A percentile compares a stretch with the other conserved stretches of the same genome.
Conservation (phyloP, 129 eudicot species). For the Centrapalus pauciflorus region DNA sequence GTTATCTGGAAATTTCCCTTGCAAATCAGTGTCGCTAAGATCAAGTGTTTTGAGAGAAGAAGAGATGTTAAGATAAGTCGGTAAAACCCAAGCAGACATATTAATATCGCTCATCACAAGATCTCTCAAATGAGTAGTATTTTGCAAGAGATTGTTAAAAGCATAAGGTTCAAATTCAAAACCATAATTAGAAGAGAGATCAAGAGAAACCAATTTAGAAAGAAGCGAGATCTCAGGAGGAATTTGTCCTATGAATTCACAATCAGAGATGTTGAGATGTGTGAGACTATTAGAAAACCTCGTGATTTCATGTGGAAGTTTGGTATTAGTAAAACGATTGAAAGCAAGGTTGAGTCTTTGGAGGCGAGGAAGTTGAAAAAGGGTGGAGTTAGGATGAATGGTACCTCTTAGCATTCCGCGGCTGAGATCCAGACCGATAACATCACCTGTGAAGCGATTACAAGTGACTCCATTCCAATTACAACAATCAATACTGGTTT, state of each 20-base stretch:
- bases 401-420: neutral
- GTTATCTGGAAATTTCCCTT: conserved; percentile 13
- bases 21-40: neutral
- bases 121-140: neutral
- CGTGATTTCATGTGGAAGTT: conserved; percentile 5
- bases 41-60: neutral
- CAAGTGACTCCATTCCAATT: conserved; percentile 13
- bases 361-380: conserved; percentile 15
- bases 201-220: conserved; percentile 1
- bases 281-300: conserved; percentile 9
- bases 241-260: neutral
- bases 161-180: neutral
- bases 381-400: conserved; percentile 12
- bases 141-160: neutral
- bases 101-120: neutral
- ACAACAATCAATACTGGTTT: neutral
- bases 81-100: neutral
- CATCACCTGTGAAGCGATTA: neutral
- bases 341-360: conserved; percentile 7
- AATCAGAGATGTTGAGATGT: conserved; percentile 8
- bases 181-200: neutral
- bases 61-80: neutral
- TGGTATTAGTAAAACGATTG: neutral
- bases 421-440: conserved; percentile 16
- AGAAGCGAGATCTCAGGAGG: neutral